Percentiles rank a stretch among this genome's conserved stretches.
Conservation (phyloP, 768 basidiomycete genomes). For the Auricularia heimuer region DNA sequence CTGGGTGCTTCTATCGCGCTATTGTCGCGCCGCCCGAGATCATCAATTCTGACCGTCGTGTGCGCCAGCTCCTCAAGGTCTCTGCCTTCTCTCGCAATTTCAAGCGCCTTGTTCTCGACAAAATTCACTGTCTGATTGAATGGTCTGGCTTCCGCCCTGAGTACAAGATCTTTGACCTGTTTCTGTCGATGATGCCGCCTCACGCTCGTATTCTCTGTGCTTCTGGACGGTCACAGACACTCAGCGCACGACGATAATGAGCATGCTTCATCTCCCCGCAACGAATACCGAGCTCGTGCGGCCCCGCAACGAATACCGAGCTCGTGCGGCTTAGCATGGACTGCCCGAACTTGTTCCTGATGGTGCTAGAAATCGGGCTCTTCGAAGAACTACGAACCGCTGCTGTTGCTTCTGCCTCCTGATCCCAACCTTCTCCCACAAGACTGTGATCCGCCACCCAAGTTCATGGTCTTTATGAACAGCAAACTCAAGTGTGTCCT, state of each 20-base stretch:
- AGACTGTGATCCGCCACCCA: slow-evolving; percentile 6
- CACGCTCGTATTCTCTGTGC: slow-evolving; percentile 22
- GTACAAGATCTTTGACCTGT: slow-evolving; percentile 19
- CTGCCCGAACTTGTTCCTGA: slow-evolving; percentile 23
- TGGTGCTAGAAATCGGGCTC: slow-evolving; percentile 17
- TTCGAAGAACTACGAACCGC: slow-evolving; percentile 11
- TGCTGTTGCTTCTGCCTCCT: slow-evolving; percentile 16
- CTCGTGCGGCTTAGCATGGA: slow-evolving; percentile 21
- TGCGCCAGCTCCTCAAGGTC: background rate
- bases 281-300: slow-evolving; percentile 8
- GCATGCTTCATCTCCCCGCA: slow-evolving; percentile 14
- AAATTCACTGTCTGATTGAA: slow-evolving; percentile 30
- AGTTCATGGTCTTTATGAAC: slow-evolving; percentile 22
- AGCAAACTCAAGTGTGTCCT: slow-evolving; percentile 13
- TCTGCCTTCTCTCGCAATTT: background rate
- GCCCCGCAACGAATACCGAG: slow-evolving; percentile 5
- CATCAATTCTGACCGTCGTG: background rate
- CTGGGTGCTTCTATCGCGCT: background rate
- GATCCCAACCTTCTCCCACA: background rate
- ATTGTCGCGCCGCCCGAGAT: background rate
- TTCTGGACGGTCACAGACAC: slow-evolving; percentile 26
- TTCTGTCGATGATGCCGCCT: slow-evolving; percentile 22
- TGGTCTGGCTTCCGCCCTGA: slow-evolving; percentile 30
- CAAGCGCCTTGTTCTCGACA: slow-evolving; percentile 23
- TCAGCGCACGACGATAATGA: slow-evolving; percentile 15